Base-by-base conservation (phyloP, 1,284 basidiomycete species). In the Farysia itapuensis region DNA sequence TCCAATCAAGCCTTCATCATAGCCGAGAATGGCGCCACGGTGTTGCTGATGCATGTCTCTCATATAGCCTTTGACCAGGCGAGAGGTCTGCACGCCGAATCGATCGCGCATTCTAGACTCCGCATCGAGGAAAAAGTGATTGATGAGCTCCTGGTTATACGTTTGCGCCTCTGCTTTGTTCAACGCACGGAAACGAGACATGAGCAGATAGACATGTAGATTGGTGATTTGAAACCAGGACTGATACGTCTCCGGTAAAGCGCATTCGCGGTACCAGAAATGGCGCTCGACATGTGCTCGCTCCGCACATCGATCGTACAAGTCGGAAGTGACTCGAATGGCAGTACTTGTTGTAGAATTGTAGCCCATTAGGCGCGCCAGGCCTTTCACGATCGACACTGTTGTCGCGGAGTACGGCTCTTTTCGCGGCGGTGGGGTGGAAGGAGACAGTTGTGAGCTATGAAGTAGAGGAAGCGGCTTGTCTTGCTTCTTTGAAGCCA, bases 211-310 rank as follows among this genome's bases (percentile, higher is more conserved):
- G 43, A 97, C 81, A 78, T 98, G 93, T 29, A 97, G 81, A 59
- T 94, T 91, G 33, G 91, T 92, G 42, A 97, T 81, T 21, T 90
- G 90, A 80, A 97, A 97, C 89, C 93, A 98, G 5, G 92, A 90
- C 76, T 97, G 93, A 77, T 96, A 96, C 0, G 94, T 96, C 6
- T 87, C 86, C 3, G 94, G 93, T 12, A 98, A 81, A 38, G 82
- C 81, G 72, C 90, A 96, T 61, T 86, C 93, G 14, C 41, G 49
- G 41, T 74, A 69, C 72, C 72, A 75, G 28, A 75, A 75, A 25
- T 67, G 39, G 19, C 61, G 51, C 40, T 75, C 70, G 14, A 60
- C 51, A 13, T 74, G 68, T 4, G 80, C 78, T 8, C 79, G 78
- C 39, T 80, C 78, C 0, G 81, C 80, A 30, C 81, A 79, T 5